Percentiles rank a stretch among this genome's conserved stretches.
Evolutionary conservation across 208 protist genomes (phyloP).

Genomic region (Trypanosoma caninum): DNA sequence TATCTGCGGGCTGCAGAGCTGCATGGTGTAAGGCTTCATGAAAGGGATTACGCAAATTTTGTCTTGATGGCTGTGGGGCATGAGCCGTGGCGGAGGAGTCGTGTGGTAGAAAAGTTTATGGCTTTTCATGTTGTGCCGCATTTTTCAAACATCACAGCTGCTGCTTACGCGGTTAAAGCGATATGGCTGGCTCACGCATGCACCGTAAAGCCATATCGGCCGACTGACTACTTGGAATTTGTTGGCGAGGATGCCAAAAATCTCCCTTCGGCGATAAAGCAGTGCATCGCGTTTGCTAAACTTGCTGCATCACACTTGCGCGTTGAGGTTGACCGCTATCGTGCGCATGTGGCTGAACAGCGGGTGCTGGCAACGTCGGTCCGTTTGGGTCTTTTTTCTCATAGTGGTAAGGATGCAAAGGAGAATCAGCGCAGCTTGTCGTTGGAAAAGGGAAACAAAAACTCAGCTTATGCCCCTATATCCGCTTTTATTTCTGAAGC

Average conservation of each 20-base stretch:
- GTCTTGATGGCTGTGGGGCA: conserved; percentile 25
- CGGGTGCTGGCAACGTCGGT: conserved; percentile 43
- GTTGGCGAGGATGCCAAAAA: conserved; percentile 1
- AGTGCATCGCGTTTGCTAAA: conserved; percentile 6
- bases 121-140: conserved; percentile 29
- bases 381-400: conserved; percentile 32
- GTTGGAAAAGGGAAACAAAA: neutral
- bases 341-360: conserved; percentile 10
- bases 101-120: conserved; percentile 32
- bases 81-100: conserved; percentile 41
- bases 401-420: neutral
- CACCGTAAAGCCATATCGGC: conserved; percentile 35
- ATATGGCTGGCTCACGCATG: conserved; percentile 60
- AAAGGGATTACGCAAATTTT: conserved; percentile 34
- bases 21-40: neutral
- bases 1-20: conserved; percentile 15
- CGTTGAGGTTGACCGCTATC: conserved; percentile 21
- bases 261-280: conserved; percentile 11
- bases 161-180: conserved; percentile 25
- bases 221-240: conserved; percentile 45
- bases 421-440: neutral
- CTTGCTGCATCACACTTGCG: conserved; percentile 21
- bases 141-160: conserved; percentile 22
- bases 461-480: neutral
- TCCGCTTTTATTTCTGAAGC: conserved; percentile 4